Conservation (phyloP, 352 stramenopile genomes). For the Achlya hypogyna region DNA sequence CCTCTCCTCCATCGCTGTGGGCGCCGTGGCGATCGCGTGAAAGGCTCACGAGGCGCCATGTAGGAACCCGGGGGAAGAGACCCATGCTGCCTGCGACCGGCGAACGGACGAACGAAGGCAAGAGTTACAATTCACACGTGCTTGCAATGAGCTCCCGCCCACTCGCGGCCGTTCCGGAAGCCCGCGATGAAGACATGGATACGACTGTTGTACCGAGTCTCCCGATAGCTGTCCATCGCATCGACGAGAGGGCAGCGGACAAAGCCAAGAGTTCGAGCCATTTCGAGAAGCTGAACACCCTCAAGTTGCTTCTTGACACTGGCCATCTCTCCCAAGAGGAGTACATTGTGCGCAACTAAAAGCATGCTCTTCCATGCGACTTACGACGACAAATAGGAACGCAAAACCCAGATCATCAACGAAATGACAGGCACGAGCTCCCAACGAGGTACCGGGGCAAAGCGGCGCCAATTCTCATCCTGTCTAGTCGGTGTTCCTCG, state of each 20-base stretch:
- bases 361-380: not conserved
- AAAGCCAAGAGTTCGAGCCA: conserved; percentile 28
- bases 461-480: not conserved
- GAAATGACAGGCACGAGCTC: conserved; percentile 77
- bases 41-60: not conserved
- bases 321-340: conserved; percentile 68
- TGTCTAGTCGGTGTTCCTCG: not conserved
- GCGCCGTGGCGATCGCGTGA: not conserved
- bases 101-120: conserved; percentile 18
- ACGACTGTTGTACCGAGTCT: conserved; percentile 2
- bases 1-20: too few relatives aligned
- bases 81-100: conserved; percentile 18
- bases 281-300: conserved; percentile 80
- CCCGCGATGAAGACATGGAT: conserved; percentile 7
- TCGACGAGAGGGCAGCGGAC: not conserved
- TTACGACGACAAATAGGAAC: conserved; percentile 25
- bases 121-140: not conserved
- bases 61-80: too few relatives aligned
- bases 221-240: not conserved
- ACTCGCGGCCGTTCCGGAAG: conserved; percentile 11
- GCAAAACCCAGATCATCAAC: conserved; percentile 83
- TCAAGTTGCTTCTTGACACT: conserved; percentile 71
- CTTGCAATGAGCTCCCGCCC: not conserved
- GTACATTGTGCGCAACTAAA: conserved; percentile 33
- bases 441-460: conserved; percentile 27